A percentile compares a stretch with the other conserved stretches of the same genome.
Conservation (phyloP, 2,329 filamentous ascomycete species). For the Colletotrichum endophyticum region DNA sequence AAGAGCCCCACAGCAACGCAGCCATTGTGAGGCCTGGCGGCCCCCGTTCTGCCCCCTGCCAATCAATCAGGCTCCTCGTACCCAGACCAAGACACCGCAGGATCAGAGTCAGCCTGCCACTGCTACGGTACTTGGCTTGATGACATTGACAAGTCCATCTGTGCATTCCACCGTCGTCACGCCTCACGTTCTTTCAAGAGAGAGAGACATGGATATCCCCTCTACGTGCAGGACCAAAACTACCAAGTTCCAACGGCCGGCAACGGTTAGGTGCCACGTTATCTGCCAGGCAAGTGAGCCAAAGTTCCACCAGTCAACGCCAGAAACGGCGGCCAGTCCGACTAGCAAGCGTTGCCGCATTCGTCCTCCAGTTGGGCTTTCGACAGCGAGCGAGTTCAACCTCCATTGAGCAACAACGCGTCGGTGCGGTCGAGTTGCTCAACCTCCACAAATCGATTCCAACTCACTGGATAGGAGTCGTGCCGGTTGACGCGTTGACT, state of each 20-base stretch:
- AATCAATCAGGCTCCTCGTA: background rate
- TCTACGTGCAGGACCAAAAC: background rate
- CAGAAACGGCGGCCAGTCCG: background rate
- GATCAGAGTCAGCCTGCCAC: background rate
- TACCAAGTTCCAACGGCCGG: background rate
- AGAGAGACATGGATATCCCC: background rate
- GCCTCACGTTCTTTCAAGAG: background rate
- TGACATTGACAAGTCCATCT: slow-evolving; percentile 6
- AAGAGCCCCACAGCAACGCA: background rate
- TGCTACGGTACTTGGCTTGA: background rate
- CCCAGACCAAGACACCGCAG: background rate
- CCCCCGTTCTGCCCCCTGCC: background rate
- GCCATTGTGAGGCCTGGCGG: background rate
- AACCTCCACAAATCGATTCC: background rate
- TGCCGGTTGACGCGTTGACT: background rate
- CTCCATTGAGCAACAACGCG: background rate
- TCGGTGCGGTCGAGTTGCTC: background rate
- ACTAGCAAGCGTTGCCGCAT: background rate
- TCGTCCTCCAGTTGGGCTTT: background rate
- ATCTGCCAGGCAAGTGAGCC: background rate
- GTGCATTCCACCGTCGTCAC: background rate
- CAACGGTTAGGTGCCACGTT: background rate
- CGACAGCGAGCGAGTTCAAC: background rate
- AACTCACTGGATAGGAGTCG: background rate
- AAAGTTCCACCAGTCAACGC: slow-evolving; percentile 1